Percentiles rank a stretch among this genome's conserved stretches.
These are phyloP conservation scores for Lyophyllum decastes DNA, from an alignment of 768 basidiomycete genomes.

Conservation along the genomic window DNA sequence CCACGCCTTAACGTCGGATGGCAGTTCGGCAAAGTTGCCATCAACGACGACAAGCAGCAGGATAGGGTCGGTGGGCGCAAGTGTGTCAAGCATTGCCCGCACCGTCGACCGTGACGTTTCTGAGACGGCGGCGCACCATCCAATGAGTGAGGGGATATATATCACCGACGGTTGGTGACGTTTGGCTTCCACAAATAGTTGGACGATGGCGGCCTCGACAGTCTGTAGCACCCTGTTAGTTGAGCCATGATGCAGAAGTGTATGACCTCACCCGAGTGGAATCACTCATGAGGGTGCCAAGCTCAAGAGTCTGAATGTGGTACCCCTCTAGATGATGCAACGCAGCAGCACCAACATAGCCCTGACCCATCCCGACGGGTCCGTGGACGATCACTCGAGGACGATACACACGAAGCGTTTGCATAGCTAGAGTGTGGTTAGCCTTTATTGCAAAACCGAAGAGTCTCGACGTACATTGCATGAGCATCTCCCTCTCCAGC, in stretches of 20 bases:
- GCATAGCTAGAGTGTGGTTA: conserved; percentile 65
- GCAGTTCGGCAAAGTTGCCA: conserved; percentile 66
- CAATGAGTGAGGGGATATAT: conserved; percentile 86
- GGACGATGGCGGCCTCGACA: conserved; percentile 88
- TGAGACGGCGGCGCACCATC: conserved; percentile 84
- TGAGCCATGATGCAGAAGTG: neutral
- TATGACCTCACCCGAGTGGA: conserved; percentile 70
- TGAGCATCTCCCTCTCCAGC: conserved; percentile 83
- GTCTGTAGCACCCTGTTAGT: conserved; percentile 49
- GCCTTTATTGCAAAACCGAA: conserved; percentile 2
- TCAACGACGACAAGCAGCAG: conserved; percentile 90
- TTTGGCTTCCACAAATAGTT: conserved; percentile 95
- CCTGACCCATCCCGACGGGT: conserved; percentile 85
- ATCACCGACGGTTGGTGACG: conserved; percentile 95
- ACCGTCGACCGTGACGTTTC: conserved; percentile 86
- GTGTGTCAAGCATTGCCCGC: conserved; percentile 87
- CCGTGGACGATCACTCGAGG: conserved; percentile 88
- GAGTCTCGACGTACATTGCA: conserved; percentile 63
- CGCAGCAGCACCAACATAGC: conserved; percentile 85
- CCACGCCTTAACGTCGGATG: conserved; percentile 85
- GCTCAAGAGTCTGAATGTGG: conserved; percentile 91
- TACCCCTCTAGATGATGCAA: conserved; percentile 95
- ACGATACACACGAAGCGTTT: conserved; percentile 86
- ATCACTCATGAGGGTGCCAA: conserved; percentile 87
- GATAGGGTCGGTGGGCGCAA: conserved; percentile 92